These are phyloP conservation scores for Oryza nivara DNA, from an alignment of 176 grass and related monocot genomes.

Conservation along the genomic window DNA sequence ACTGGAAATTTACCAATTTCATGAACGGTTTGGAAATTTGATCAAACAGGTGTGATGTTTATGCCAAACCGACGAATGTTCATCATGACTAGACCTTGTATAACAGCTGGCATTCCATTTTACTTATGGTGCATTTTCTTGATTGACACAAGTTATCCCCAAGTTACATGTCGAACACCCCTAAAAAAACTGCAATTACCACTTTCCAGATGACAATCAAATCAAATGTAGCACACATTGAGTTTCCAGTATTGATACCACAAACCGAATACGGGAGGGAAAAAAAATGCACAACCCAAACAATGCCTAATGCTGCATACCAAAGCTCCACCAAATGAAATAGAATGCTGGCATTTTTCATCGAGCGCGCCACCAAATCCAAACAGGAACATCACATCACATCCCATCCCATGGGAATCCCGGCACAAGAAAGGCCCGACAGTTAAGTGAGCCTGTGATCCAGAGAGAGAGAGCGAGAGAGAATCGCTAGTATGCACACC, in stretches of 20 bases:
- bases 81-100: not conserved
- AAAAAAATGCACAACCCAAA: not conserved
- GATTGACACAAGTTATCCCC: not conserved
- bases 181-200: not conserved
- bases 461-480: not conserved
- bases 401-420: not conserved
- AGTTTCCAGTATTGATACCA: not conserved
- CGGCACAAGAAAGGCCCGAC: not conserved
- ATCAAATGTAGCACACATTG: too few species aligned
- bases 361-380: not conserved
- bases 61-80: not conserved
- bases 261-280: not conserved
- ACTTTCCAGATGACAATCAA: not conserved
- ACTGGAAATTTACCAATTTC: not conserved
- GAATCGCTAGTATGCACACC: constrained; percentile 22
- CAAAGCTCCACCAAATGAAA: not conserved
- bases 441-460: not conserved
- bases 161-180: not conserved
- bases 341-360: not conserved
- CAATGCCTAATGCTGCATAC: not conserved
- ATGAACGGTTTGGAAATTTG: not conserved
- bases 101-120: not conserved
- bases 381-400: too few species aligned
- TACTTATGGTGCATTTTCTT: not conserved
- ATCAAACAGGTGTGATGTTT: not conserved